These are phyloP conservation scores for Panellus pusillus DNA, from an alignment of 768 basidiomycete genomes.

Conservation along the genomic window DNA sequence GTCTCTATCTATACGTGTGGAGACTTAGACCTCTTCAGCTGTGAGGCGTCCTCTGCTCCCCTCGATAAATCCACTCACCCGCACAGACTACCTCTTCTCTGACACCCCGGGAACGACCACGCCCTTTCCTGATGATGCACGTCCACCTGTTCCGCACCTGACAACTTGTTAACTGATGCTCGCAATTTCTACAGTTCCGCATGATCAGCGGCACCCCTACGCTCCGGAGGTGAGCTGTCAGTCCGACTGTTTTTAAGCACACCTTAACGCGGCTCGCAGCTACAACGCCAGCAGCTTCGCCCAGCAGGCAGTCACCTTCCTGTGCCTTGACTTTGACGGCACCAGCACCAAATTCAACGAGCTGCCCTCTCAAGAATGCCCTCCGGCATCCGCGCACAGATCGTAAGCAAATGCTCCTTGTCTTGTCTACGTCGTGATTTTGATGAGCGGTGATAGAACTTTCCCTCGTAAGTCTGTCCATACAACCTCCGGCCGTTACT, in stretches of 20 bases:
- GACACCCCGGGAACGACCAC: constrained; percentile 47
- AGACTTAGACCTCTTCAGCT: constrained; percentile 14
- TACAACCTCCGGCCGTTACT: constrained; percentile 24
- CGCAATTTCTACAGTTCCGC: constrained; percentile 39
- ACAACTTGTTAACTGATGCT: neutral
- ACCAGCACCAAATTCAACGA: constrained; percentile 33
- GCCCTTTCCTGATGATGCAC: constrained; percentile 55
- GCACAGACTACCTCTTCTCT: constrained; percentile 48
- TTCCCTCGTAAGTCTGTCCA: constrained; percentile 12
- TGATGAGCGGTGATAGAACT: constrained; percentile 9
- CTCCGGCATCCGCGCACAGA: constrained; percentile 49
- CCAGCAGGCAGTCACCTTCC: constrained; percentile 38
- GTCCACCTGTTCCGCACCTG: constrained; percentile 16
- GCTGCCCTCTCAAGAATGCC: constrained; percentile 40
- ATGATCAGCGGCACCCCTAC: constrained; percentile 47
- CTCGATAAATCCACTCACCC: neutral
- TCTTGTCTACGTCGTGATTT: neutral
- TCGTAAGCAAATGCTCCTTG: constrained; percentile 32
- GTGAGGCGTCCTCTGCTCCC: constrained; percentile 11
- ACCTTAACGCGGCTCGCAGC: constrained; percentile 33
- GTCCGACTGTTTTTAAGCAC: too few relatives aligned
- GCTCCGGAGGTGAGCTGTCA: neutral
- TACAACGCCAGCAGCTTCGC: constrained; percentile 33
- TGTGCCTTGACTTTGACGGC: constrained; percentile 42
- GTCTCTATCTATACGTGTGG: neutral